Base-by-base conservation (phyloP, 2,329 filamentous ascomycete genomes). In the Didymella sp. region DNA sequence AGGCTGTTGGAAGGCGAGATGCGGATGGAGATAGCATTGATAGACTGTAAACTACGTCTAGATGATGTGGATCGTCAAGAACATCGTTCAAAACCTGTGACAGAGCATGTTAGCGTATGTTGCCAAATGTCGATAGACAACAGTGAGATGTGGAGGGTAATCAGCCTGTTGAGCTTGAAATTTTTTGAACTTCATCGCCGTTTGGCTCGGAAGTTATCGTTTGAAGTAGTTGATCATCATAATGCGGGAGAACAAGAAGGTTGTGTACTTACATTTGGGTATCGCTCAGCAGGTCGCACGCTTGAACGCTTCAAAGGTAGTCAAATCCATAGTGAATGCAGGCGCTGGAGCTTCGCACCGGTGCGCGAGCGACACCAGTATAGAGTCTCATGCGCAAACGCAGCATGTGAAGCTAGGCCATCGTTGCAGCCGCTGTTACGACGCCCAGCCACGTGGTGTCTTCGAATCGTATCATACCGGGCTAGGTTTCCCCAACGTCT, bases 101-200 rank as follows among this genome's bases (percentile, higher is more conserved):
- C 55, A 48, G 21, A 35, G 12, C 19, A n/a, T 50, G 63, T 70
- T 56, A 70, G 67, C 57, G 42, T 31, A 35, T 47, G 51, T 52
- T 30, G 28, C 30, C 22, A 6, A 43, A 12, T 27, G 8, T 7
- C 37, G n/a, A 15, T 28, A 47, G 15, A 31, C 46, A 35, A 46
- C 35, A 53, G 54, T 22, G 51, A 21, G 28, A n/a, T 42, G 13
- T 38, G 33, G 50, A 51, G 25, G 40, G 58, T 53, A 60, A 74
- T 84, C 81, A 83, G 79, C 79, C 77, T 82, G 80, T 82, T 82
- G 80, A 83, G 81, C 80, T 82, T 82, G 80, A 82, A 72, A 75
- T 75, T 69, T 41, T 73, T 72, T 66, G 62, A 63, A 69, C 73
- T 73, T 74, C 73, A 75, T 68, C 61, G 73, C 64, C 65, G 38